These are phyloP conservation scores for Cryptococcus depauperatus DNA, from an alignment of 1,284 basidiomycete genomes.

Conservation along the genomic window DNA sequence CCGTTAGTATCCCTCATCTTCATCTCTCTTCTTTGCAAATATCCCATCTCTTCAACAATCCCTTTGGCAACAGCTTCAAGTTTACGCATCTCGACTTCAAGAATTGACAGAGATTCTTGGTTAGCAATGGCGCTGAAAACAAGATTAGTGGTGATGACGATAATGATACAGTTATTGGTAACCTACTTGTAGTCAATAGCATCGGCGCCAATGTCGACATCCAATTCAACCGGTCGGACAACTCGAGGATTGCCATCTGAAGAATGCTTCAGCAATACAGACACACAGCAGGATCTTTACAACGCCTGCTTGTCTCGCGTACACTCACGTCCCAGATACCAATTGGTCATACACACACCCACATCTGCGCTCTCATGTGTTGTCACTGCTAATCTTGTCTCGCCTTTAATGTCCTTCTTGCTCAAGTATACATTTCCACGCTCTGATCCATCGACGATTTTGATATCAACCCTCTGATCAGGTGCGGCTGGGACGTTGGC, in stretches of 20 bases:
- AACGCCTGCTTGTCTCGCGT: slow-evolving; percentile 22
- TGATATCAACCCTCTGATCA: slow-evolving; percentile 78
- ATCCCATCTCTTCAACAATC: slow-evolving; percentile 87
- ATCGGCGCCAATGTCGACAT: slow-evolving; percentile 96
- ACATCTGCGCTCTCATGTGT: slow-evolving; percentile 89
- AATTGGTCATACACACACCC: slow-evolving; percentile 88
- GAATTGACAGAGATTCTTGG: slow-evolving; percentile 88
- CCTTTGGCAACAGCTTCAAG: slow-evolving; percentile 90
- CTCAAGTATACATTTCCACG: slow-evolving; percentile 84
- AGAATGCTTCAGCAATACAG: no score
- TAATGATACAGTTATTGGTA: not conserved
- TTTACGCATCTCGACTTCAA: slow-evolving; percentile 98
- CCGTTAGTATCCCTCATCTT: slow-evolving; percentile 86
- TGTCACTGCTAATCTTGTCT: slow-evolving; percentile 89
- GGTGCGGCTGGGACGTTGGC: slow-evolving; percentile 71
- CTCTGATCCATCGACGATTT: slow-evolving; percentile 83
- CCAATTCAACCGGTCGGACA: slow-evolving; percentile 72
- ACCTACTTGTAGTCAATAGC: slow-evolving; percentile 96
- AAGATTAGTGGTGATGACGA: not conserved
- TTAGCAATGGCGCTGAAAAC: slow-evolving; percentile 82
- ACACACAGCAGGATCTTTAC: slow-evolving; percentile 34
- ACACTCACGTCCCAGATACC: slow-evolving; percentile 59
- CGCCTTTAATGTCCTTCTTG: slow-evolving; percentile 79
- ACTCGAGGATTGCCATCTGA: slow-evolving; percentile 44
- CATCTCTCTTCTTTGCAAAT: slow-evolving; percentile 82